These are phyloP conservation scores for Candida smagusa DNA, from an alignment of 1,139 yeast genomes.

Conservation along the genomic window DNA sequence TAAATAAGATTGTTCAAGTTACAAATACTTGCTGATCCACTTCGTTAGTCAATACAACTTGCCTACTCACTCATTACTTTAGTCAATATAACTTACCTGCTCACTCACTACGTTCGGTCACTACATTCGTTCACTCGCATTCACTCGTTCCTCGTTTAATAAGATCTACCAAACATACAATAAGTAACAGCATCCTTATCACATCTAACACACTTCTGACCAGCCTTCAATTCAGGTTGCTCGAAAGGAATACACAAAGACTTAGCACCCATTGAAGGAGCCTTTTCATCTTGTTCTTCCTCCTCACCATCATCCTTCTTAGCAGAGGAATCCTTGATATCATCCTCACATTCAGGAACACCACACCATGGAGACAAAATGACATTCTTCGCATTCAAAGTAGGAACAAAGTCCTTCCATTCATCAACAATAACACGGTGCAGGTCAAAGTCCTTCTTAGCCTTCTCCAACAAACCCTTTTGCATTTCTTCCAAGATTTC, in stretches of 20 bases:
- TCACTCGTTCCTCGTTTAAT: too few relatives aligned
- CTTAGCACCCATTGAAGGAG: slow-evolving; percentile 99
- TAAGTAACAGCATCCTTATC: slow-evolving; percentile 68
- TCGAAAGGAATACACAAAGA: slow-evolving; percentile 94
- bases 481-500: slow-evolving; percentile 81
- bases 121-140: not conserved
- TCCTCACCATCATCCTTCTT: slow-evolving; percentile 78
- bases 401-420: slow-evolving; percentile 91
- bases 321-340: slow-evolving; percentile 90
- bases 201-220: slow-evolving; percentile 87
- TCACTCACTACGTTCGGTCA: not conserved
- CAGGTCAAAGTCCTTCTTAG: slow-evolving; percentile 76
- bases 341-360: slow-evolving; percentile 89
- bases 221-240: slow-evolving; percentile 77
- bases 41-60: too few relatives aligned
- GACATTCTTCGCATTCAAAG: slow-evolving; percentile 87
- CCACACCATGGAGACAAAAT: slow-evolving; percentile 98
- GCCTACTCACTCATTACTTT: too few relatives aligned
- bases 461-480: slow-evolving; percentile 65
- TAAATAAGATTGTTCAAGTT: too few relatives aligned
- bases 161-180: slow-evolving; percentile 96
- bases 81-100: too few relatives aligned
- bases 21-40: too few relatives aligned
- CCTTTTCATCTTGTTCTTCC: slow-evolving; percentile 87
- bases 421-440: slow-evolving; percentile 79